phyloP scores from a whole-genome alignment of 768 basidiomycete species.

The Mycena maculata region DNA sequence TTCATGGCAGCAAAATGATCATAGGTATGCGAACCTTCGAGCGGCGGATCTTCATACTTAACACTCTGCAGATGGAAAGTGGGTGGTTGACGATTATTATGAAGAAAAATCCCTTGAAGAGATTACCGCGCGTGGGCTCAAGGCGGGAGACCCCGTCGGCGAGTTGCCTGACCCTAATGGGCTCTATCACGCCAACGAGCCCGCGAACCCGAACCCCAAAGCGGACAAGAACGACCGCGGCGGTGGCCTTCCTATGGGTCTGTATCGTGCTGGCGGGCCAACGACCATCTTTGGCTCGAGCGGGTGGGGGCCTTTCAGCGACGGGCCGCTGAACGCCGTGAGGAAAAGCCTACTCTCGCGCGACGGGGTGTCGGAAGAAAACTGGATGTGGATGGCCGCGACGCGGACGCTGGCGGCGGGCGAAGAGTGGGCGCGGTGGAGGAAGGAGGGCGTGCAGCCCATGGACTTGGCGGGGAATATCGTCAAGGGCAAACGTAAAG shows the following conservation, averaged over 20 bases:
- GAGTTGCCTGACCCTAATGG: slow-evolving; percentile 83
- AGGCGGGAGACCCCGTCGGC: slow-evolving; percentile 84
- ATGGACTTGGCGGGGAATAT: slow-evolving; percentile 58
- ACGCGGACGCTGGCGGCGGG: slow-evolving; percentile 72
- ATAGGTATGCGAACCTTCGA: slow-evolving; percentile 67
- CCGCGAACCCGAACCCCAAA: slow-evolving; percentile 50
- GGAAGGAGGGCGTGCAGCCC: slow-evolving; percentile 64
- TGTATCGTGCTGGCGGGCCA: slow-evolving; percentile 92
- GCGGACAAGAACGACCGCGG: slow-evolving; percentile 57
- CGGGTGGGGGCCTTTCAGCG: slow-evolving; percentile 90
- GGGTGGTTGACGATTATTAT: slow-evolving; percentile 97
- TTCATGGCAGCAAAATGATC: slow-evolving; percentile 93
- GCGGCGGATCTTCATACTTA: too few relatives aligned
- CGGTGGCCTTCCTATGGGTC: slow-evolving; percentile 66
- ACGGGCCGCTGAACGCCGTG: slow-evolving; percentile 87
- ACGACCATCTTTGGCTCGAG: slow-evolving; percentile 90
- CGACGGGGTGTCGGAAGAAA: slow-evolving; percentile 88
- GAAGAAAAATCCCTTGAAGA: slow-evolving; percentile 86
- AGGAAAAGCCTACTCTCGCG: slow-evolving; percentile 81
- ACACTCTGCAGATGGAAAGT: slow-evolving; percentile 71
- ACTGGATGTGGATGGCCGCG: slow-evolving; percentile 92
- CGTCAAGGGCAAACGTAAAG: slow-evolving; percentile 45
- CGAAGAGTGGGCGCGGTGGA: slow-evolving; percentile 69
- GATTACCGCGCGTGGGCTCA: slow-evolving; percentile 83
- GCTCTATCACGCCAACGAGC: slow-evolving; percentile 59